These are phyloP conservation scores for Mortierella sp. DNA, from an alignment of 371 early-diverging fungal species.

Conservation along the genomic window DNA sequence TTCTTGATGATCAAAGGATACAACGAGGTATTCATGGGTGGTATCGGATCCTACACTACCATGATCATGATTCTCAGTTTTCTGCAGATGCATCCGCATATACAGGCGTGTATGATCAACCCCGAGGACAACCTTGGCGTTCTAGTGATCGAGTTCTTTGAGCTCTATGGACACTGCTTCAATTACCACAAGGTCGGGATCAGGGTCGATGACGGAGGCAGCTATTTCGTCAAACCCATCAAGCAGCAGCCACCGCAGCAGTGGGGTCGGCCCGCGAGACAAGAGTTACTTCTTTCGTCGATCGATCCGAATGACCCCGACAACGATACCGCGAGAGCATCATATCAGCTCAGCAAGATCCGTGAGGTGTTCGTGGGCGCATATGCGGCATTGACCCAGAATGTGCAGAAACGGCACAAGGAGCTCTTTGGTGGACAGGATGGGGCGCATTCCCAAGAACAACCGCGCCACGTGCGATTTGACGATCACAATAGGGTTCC, in stretches of 20 bases:
- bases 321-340: constrained; percentile 69
- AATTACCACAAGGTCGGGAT: constrained; percentile 80
- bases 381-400: constrained; percentile 9
- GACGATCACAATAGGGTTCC: constrained; percentile 16
- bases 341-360: constrained; percentile 29
- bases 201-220: constrained; percentile 64
- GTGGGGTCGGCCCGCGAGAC: background rate
- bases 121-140: constrained; percentile 87
- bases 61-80: constrained; percentile 88
- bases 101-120: constrained; percentile 73
- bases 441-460: constrained; percentile 7
- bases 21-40: constrained; percentile 94
- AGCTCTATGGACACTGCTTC: constrained; percentile 91
- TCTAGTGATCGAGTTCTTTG: constrained; percentile 94
- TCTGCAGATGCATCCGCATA: constrained; percentile 90
- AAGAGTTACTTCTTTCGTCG: constrained; percentile 54
- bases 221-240: constrained; percentile 65
- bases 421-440: constrained; percentile 9
- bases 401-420: constrained; percentile 13
- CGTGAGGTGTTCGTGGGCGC: constrained; percentile 29
- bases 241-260: background rate
- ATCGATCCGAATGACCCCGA: constrained; percentile 68
- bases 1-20: constrained; percentile 23
- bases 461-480: constrained; percentile 9
- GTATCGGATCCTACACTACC: constrained; percentile 94